Evolutionary conservation across 2,329 filamentous ascomycete species (phyloP).

Genomic region (Cordyceps pruinosa): DNA sequence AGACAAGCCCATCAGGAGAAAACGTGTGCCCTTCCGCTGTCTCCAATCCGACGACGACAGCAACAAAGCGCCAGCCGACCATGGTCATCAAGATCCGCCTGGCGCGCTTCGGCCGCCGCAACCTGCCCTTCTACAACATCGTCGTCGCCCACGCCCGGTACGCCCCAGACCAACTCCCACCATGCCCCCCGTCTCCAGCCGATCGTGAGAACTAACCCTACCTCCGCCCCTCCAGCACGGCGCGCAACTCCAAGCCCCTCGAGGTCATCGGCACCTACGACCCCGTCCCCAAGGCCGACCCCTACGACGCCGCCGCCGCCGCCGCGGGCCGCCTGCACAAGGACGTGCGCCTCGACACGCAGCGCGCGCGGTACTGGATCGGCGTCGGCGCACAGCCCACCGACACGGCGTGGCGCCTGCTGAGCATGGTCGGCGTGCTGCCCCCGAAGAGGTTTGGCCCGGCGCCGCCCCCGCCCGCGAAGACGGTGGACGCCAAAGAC

Average conservation of each 20-base stretch:
- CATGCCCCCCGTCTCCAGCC: neutral
- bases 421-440: conserved; percentile 62
- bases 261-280: conserved; percentile 85
- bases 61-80: conserved; percentile 19
- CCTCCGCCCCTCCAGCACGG: conserved; percentile 50
- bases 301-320: conserved; percentile 45
- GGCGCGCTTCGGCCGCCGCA: conserved; percentile 83
- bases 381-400: conserved; percentile 94
- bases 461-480: conserved; percentile 11
- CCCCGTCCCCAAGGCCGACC: conserved; percentile 55
- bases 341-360: conserved; percentile 79
- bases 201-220: conserved; percentile 1
- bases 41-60: neutral
- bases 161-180: conserved; percentile 16
- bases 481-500: conserved; percentile 19
- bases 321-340: conserved; percentile 70
- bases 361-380: conserved; percentile 87
- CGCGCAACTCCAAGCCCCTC: conserved; percentile 79
- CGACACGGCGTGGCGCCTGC: conserved; percentile 78
- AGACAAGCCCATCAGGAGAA: neutral
- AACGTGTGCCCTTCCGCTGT: neutral
- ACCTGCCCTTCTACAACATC: conserved; percentile 95
- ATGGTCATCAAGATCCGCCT: conserved; percentile 96
- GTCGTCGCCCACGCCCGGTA: conserved; percentile 90
- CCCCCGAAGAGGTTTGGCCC: conserved; percentile 33